Evolutionary conservation across 139 green algal genomes (phyloP).

Genomic region (Auxenochlorella pyrenoidosa): DNA sequence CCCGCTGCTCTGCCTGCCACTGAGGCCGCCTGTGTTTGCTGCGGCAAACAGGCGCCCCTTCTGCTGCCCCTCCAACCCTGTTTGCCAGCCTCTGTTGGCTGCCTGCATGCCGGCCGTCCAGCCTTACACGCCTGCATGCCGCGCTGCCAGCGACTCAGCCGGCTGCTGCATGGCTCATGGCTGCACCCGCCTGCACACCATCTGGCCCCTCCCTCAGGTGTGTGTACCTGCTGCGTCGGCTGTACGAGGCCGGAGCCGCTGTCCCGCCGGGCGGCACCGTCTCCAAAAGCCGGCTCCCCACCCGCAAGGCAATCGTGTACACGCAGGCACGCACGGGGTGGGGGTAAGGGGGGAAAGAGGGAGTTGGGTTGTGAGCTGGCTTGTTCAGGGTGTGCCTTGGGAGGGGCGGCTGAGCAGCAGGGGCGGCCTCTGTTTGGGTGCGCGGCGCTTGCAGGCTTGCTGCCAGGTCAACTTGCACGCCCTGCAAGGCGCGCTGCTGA

Average conservation of each 20-base stretch:
- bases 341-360: conserved; percentile 34
- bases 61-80: no score
- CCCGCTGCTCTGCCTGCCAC: not conserved
- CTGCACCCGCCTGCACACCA: no score
- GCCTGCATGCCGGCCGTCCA: not conserved
- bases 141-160: not conserved
- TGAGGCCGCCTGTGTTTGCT: no score
- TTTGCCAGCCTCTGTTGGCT: no score
- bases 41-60: no score
- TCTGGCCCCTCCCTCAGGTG: not conserved
- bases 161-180: not conserved
- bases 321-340: conserved; percentile 78
- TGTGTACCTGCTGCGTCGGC: conserved; percentile 75
- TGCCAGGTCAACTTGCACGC: not conserved
- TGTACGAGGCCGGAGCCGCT: conserved; percentile 63
- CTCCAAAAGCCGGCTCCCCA: not conserved
- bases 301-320: conserved; percentile 90
- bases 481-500: no score
- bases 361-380: no score
- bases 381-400: no score
- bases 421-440: no score
- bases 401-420: no score
- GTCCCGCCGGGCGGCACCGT: not conserved
- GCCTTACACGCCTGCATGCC: not conserved
- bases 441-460: not conserved